phyloP scores from a whole-genome alignment of 176 grass and related monocot species.

The Carex cristatella region DNA sequence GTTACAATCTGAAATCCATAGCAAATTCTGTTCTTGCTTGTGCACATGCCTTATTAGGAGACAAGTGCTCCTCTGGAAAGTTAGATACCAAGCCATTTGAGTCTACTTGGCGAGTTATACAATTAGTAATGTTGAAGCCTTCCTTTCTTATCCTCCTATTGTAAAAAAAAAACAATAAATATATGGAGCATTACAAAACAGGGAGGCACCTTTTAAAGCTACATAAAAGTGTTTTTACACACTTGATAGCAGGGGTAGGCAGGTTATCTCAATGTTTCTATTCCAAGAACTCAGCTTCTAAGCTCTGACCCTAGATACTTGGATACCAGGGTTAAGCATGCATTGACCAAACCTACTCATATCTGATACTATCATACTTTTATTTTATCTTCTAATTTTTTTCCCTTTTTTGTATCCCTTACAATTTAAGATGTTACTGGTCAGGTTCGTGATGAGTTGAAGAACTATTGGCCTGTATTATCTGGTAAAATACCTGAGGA shows the following conservation, averaged over 20 bases:
- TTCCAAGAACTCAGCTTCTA: background rate
- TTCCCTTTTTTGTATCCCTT: background rate
- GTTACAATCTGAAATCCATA: constrained; percentile 89
- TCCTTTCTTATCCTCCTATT: constrained; percentile 14
- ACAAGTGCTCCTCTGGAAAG: constrained; percentile 36
- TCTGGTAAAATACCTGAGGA: constrained; percentile 47
- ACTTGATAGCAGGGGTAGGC: background rate
- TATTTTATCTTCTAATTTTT: background rate
- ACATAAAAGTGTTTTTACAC: background rate
- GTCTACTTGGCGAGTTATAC: constrained; percentile 80
- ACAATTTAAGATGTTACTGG: constrained; percentile 1
- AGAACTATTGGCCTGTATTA: constrained; percentile 72
- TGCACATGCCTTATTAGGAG: constrained; percentile 72
- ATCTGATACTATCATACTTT: background rate
- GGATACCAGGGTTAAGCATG: background rate
- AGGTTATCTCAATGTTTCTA: background rate
- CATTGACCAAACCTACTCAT: background rate
- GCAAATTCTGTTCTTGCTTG: constrained; percentile 87
- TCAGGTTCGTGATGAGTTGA: constrained; percentile 89
- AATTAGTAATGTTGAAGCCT: constrained; percentile 48
- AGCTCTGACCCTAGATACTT: background rate
- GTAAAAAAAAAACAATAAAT: background rate
- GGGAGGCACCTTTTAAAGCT: background rate
- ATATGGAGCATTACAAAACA: background rate
- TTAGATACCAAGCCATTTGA: constrained; percentile 46